Base-by-base conservation (phyloP, 2,329 filamentous ascomycete genomes). In the Trichoderma endophyticum region DNA sequence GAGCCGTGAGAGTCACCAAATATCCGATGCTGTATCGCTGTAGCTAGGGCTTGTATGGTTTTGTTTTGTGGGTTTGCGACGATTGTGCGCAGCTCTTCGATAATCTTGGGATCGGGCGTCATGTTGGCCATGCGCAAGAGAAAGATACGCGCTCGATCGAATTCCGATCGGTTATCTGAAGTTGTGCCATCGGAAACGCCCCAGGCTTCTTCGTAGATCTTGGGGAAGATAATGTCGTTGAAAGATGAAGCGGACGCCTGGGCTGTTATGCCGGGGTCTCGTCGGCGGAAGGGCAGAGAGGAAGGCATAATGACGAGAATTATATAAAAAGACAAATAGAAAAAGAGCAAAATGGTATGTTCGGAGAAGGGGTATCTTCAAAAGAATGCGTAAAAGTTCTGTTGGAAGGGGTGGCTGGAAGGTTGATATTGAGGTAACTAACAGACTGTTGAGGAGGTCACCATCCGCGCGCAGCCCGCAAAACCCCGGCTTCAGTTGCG, bases 141-240 rank as follows among this genome's bases (percentile, higher is more conserved):
- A 43, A 80, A 81, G 56, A 79, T 78, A 66, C 78, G 76, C 8
- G 79, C 76, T 28, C 79, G 75, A 51, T 81, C 78, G 24, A 80
- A 73, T 51, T 77, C 79, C 30, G 76, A 66, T 30, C 79, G 75
- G n/a, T 24, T 76, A 73, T 28, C 78, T 74, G 14, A 56, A 43
- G 59, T 51, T 62, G 18, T 72, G 60, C 57, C 75, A 73, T 56
- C 39, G 57, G 57, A 54, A 43, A 51, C 69, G 36, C 78, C 78
- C 79, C 79, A 81, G 1, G 79, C 79, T 32, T 80, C 76, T 71
- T 81, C 78, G 65, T 79, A 81, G 12, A 79, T 75, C 24, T 75
- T 76, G 48, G 79, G 79, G 62, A 80, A 80, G 57, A 78, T 34
- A 51, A 80, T 79, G 18, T 75, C 73, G 68, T 85, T 67, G 70